Base-by-base conservation (phyloP, 192 early-diverging fungal species). In the Mortierella antarctica region DNA sequence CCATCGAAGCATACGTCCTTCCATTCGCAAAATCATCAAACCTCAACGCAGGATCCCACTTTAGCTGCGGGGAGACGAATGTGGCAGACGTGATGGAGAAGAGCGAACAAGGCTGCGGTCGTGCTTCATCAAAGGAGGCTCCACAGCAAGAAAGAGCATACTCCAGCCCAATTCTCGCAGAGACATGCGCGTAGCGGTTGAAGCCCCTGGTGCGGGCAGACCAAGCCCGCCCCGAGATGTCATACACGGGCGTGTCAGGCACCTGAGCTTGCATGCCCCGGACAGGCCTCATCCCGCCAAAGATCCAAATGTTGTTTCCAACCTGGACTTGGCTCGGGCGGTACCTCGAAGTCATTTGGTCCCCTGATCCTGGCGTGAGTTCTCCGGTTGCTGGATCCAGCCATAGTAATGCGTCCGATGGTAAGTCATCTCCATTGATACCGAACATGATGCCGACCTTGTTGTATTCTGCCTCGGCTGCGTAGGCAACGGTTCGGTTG, bases 101-200 rank as follows among this genome's bases (percentile, higher is more conserved):
- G 47, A 10, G 61, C 62, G 44, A 50, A 52, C 17, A 53, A 55
- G 7, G 6, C 2, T 10, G 62, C 40, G 62, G 21, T 13, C 3
- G 20, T 20, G 53, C 45, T 42, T 17, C 20, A 20, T 67, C 46
- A 20, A n/a, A 9, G 44, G 20, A 65, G 47, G 56, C 64, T 6
- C 77, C 77, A 40, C 55, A 80, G n/a, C 77, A 80, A 0, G 77
- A 57, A 1, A 80, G 52, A 11, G 72, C 57, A 6, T 46, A 57
- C 17, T 80, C 77, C 4, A 2, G 11, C 8, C 58, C 65, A 13
- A 60, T 58, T 41, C 44, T 17, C 41, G 65, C 70, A 6, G 77
- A 72, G 18, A 65, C 77, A 44, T 80, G 77, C 1, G 65, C 77
- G 21, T 56, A 72, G 5, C 70, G 70, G 8, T 18, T 5, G 1